Conservation (phyloP, 2,329 filamentous ascomycete species). For the Hirsutella minnesotensis region DNA sequence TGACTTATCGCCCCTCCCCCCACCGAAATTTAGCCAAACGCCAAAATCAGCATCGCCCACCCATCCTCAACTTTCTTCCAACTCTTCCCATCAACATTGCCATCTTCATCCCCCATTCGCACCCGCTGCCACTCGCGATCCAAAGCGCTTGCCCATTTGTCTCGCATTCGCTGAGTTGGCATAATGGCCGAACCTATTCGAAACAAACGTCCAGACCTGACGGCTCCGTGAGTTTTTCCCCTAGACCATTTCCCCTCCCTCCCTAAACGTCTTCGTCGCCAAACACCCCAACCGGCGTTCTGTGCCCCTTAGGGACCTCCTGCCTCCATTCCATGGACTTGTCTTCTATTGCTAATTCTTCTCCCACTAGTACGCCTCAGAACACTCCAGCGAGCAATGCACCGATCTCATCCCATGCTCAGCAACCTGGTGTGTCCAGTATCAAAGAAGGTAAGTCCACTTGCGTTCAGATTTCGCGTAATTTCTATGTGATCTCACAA, state of each 20-base stretch:
- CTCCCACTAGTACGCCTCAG: slow-evolving; percentile 76
- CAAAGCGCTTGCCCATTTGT: slow-evolving; percentile 10
- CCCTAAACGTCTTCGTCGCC: neutral
- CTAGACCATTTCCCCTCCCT: neutral
- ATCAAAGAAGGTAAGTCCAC: slow-evolving; percentile 83
- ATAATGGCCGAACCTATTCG: slow-evolving; percentile 53
- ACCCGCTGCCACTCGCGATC: no score
- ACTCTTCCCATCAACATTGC: slow-evolving; percentile 15
- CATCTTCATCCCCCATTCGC: slow-evolving; percentile 8
- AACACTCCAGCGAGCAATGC: slow-evolving; percentile 95
- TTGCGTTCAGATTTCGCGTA: slow-evolving; percentile 5
- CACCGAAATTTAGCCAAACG: slow-evolving; percentile 27
- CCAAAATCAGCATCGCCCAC: slow-evolving; percentile 19
- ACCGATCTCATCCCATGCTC: slow-evolving; percentile 93
- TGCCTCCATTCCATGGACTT: neutral
- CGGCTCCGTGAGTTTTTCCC: slow-evolving; percentile 42
- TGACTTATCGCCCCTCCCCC: slow-evolving; percentile 12
- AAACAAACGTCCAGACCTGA: slow-evolving; percentile 47
- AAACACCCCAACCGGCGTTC: neutral
- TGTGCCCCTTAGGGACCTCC: neutral
- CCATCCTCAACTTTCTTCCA: slow-evolving; percentile 14
- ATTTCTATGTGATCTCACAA: slow-evolving; percentile 3
- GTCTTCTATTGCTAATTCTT: slow-evolving; percentile 25
- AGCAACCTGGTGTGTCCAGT: slow-evolving; percentile 85
- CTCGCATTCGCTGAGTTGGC: slow-evolving; percentile 17